These are phyloP conservation scores for Pseudozyma tsukubaensis DNA, from an alignment of 1,284 basidiomycete species.

Conservation along the genomic window DNA sequence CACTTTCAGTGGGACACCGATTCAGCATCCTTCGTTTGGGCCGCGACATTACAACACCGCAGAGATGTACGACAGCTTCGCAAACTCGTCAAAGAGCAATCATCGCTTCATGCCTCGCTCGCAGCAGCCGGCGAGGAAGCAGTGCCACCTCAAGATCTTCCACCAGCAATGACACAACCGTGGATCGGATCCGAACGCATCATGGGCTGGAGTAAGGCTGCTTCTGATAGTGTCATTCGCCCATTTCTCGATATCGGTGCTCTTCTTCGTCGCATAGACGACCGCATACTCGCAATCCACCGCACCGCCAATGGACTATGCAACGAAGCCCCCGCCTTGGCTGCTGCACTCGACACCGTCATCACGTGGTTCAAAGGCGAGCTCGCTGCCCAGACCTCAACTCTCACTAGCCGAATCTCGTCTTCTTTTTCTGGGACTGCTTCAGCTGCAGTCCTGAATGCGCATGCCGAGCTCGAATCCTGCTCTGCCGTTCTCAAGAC, in stretches of 20 bases:
- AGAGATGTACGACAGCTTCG: constrained; percentile 18
- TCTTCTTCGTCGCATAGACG: constrained; percentile 45
- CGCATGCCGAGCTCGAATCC: constrained; percentile 36
- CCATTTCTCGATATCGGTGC: constrained; percentile 45
- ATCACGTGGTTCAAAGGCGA: constrained; percentile 48
- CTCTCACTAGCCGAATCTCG: neutral
- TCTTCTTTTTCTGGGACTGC: neutral
- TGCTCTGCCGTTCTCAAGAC: constrained; percentile 27
- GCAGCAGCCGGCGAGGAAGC: constrained; percentile 15
- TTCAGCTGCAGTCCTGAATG: constrained; percentile 36
- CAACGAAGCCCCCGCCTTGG: constrained; percentile 47
- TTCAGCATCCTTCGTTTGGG: constrained; percentile 40
- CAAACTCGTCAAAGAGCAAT: constrained; percentile 32
- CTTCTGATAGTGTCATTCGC: constrained; percentile 36
- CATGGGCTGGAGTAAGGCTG: constrained; percentile 32
- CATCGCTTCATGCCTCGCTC: constrained; percentile 20
- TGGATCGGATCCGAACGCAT: constrained; percentile 49
- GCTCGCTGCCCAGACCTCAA: constrained; percentile 22
- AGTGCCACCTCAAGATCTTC: neutral
- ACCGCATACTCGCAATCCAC: constrained; percentile 28
- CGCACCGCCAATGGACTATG: constrained; percentile 13
- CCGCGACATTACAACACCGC: constrained; percentile 27
- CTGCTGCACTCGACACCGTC: constrained; percentile 39
- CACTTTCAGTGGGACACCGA: constrained; percentile 51
- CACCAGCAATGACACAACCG: constrained; percentile 17